A percentile compares a stretch with the other conserved stretches of the same genome.
phyloP scores from a whole-genome alignment of 1,284 basidiomycete species.

The Irpex sp. region DNA sequence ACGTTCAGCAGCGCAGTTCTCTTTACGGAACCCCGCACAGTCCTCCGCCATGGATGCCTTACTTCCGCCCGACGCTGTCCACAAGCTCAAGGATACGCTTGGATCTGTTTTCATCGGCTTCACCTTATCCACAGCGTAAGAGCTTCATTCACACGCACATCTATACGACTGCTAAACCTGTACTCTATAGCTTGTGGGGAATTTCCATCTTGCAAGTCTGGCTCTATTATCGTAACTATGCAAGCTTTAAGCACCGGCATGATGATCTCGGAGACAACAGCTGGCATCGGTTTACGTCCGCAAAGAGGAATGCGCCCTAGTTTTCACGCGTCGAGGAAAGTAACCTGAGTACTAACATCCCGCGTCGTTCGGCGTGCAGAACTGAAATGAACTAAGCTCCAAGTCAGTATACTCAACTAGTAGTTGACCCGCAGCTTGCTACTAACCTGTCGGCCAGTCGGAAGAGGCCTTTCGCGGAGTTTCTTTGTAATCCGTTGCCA shows the following conservation, averaged over 20 bases:
- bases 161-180: not conserved
- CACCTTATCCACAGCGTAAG: not conserved
- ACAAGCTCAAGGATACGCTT: not conserved
- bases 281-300: constrained; percentile 58
- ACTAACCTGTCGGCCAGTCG: no score
- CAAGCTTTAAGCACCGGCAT: constrained; percentile 54
- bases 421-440: not conserved
- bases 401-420: not conserved
- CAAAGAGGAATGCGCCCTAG: constrained; percentile 69
- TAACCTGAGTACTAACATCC: constrained; percentile 41
- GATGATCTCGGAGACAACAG: constrained; percentile 70
- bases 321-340: constrained; percentile 66
- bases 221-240: not conserved
- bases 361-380: constrained; percentile 35
- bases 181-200: not conserved
- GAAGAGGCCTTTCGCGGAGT: constrained; percentile 45
- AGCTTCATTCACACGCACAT: not conserved
- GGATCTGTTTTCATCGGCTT: not conserved
- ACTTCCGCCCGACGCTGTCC: not conserved
- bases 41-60: not conserved
- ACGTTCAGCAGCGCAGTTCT: not conserved
- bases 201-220: not conserved
- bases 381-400: constrained; percentile 46
- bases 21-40: not conserved
- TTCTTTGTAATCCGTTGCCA: constrained; percentile 60